Evolutionary conservation across 2,329 filamentous ascomycete genomes (phyloP).

Genomic region (Aspergillus eucalypticola): DNA sequence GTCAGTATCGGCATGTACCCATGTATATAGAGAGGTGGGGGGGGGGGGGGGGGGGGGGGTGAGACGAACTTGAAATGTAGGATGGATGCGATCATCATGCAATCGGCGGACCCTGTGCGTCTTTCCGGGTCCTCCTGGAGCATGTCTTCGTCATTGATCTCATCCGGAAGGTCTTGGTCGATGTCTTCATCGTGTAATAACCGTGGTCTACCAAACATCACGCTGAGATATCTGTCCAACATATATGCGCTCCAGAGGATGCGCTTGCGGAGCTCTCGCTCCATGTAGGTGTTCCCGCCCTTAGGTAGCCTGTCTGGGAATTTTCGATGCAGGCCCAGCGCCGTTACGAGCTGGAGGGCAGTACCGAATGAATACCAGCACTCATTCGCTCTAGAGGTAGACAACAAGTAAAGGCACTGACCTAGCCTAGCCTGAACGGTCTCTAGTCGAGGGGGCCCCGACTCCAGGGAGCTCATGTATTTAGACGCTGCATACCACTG

Average conservation of each 20-base stretch:
- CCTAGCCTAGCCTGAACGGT: slow-evolving; percentile 60
- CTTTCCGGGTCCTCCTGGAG: slow-evolving; percentile 42
- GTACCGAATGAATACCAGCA: slow-evolving; percentile 64
- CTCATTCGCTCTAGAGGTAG: slow-evolving; percentile 61
- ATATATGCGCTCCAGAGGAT: slow-evolving; percentile 66
- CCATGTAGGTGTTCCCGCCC: slow-evolving; percentile 33
- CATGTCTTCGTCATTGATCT: slow-evolving; percentile 61
- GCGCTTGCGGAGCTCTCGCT: slow-evolving; percentile 57
- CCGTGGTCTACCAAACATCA: slow-evolving; percentile 62
- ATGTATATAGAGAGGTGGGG: neutral
- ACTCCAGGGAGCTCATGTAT: slow-evolving; percentile 46
- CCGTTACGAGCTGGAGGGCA: slow-evolving; percentile 55
- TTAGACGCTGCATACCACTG: slow-evolving; percentile 42
- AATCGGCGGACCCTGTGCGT: slow-evolving; percentile 36
- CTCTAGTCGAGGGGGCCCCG: slow-evolving; percentile 56
- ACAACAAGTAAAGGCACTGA: slow-evolving; percentile 60
- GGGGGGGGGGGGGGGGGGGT: too few relatives aligned
- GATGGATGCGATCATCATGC: slow-evolving; percentile 44
- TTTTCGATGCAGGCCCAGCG: slow-evolving; percentile 43
- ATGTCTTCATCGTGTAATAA: slow-evolving; percentile 65
- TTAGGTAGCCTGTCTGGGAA: slow-evolving; percentile 30
- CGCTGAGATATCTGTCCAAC: slow-evolving; percentile 63
- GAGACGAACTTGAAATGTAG: slow-evolving; percentile 38
- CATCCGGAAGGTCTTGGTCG: slow-evolving; percentile 59
- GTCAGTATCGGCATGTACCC: neutral